Base-by-base conservation (phyloP, 2,329 filamentous ascomycete species). In the Sporothrix brasiliensis region DNA sequence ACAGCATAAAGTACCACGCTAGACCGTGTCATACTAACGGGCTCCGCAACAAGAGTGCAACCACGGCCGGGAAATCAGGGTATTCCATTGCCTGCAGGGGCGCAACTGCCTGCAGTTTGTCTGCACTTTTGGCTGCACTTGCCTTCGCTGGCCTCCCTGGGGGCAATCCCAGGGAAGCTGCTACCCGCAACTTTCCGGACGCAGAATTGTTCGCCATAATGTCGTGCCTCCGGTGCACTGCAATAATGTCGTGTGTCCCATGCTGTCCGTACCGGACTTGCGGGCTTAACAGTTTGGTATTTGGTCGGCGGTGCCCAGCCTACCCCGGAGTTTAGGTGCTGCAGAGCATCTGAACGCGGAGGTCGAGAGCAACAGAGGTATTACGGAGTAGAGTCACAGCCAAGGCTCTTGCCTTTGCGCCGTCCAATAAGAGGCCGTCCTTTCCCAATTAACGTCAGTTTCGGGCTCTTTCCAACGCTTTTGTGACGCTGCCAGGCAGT, bases 121-220 rank as follows among this genome's bases (percentile, higher is more conserved):
- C 24, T 50, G 34, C 67, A 52, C 30, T 34, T 68, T 34, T 24
- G 39, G 10, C 44, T 34, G 41, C 49, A 54, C 52, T 54, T 60
- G 54, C 30, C 54, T 39, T n/a, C 2, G n/a, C 19, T 61, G 39
- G 34, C 58, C 7, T 34, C 41, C 58, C 27, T 47, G 44, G 27
- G 66, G 5, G 67, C 65, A 27, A 41, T 56, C 58, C 69, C 65
- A 21, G 65, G 44, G 71, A 68, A 44, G 39, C 61, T 14, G 49
- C 56, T 71, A 71, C 69, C 69, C 67, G 67, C 67, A 65, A 61
- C 21, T 30, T 65, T 49, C 67, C 70, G 60, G 53, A 19, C 67
- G 67, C 70, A 67, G n/a, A 61, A 69, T 54, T 69, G 68, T 54
- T 72, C 61, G 70, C 70, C 24, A 21, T 54, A 68, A 63, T 70